phyloP scores from a whole-genome alignment of 805 yeast species.

The Torulaspora delbrueckii region DNA sequence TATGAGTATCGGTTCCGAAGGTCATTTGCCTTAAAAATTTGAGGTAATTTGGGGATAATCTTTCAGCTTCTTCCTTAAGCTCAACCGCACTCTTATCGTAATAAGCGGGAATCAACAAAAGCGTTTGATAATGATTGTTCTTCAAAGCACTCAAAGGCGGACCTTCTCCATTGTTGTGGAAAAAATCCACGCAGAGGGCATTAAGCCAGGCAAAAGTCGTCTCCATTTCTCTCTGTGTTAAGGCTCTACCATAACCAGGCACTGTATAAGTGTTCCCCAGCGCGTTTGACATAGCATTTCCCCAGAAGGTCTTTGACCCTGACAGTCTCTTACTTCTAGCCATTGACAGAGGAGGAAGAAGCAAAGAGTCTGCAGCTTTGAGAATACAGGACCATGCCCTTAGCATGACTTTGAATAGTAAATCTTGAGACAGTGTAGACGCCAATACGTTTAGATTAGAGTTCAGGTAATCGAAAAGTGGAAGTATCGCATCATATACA shows the following conservation, averaged over 20 bases:
- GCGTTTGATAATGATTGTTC: slow-evolving; percentile 56
- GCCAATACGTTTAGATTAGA: slow-evolving; percentile 63
- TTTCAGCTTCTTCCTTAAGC: slow-evolving; percentile 55
- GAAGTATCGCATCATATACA: slow-evolving; percentile 61
- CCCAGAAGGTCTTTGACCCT: slow-evolving; percentile 37
- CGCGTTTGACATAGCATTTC: slow-evolving; percentile 48
- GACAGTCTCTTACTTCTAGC: slow-evolving; percentile 33
- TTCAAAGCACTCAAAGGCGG: slow-evolving; percentile 63
- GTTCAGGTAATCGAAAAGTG: slow-evolving; percentile 70
- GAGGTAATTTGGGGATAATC: slow-evolving; percentile 50
- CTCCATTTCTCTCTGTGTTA: slow-evolving; percentile 58
- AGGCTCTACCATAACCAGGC: slow-evolving; percentile 49
- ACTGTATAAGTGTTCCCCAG: slow-evolving; percentile 33
- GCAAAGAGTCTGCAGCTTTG: slow-evolving; percentile 59
- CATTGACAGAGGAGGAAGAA: slow-evolving; percentile 66
- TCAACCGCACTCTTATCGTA: slow-evolving; percentile 49
- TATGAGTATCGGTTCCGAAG: slow-evolving; percentile 25
- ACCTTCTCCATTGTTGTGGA: slow-evolving; percentile 77
- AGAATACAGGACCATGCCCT: slow-evolving; percentile 79
- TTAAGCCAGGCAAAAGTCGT: slow-evolving; percentile 67
- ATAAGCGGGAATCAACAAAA: slow-evolving; percentile 58
- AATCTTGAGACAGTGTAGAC: slow-evolving; percentile 47
- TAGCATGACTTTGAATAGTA: slow-evolving; percentile 60
- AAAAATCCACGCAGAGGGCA: slow-evolving; percentile 62
- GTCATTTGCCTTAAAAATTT: slow-evolving; percentile 42